A percentile compares a stretch with the other conserved stretches of the same genome.
Conservation (phyloP, 805 yeast species). For the Kuraishia capsulata region DNA sequence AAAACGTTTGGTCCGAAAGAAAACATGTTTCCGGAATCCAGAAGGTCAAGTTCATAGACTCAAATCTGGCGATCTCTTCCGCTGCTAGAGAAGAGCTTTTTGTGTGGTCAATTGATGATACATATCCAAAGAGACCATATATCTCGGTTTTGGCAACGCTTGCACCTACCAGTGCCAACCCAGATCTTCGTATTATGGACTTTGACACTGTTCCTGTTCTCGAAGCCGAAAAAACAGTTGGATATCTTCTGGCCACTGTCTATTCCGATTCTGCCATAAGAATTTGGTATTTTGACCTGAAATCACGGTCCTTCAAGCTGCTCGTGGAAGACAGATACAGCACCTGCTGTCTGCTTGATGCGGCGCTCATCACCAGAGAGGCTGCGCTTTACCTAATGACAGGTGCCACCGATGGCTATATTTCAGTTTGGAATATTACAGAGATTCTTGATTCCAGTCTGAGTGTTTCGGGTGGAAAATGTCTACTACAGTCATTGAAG, state of each 20-base stretch:
- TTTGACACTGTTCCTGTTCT: conserved; percentile 39
- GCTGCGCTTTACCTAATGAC: conserved; percentile 30
- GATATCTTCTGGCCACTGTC: conserved; percentile 55
- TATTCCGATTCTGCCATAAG: conserved; percentile 80
- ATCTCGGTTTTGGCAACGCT: conserved; percentile 42
- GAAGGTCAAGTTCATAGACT: conserved; percentile 50
- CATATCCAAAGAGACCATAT: conserved; percentile 28
- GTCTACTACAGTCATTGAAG: not conserved
- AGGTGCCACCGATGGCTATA: conserved; percentile 79
- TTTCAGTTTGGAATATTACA: conserved; percentile 53
- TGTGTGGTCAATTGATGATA: conserved; percentile 57
- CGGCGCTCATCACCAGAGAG: conserved; percentile 30
- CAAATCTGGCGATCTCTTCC: conserved; percentile 36
- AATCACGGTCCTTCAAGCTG: conserved; percentile 27
- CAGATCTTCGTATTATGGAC: conserved; percentile 89
- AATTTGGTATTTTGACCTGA: conserved; percentile 44
- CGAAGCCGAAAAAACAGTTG: conserved; percentile 17
- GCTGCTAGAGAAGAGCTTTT: conserved; percentile 86
- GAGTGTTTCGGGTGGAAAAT: not conserved
- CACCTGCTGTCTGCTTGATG: conserved; percentile 70
- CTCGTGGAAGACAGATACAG: conserved; percentile 45
- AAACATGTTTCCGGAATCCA: conserved; percentile 89
- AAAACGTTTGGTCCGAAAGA: conserved; percentile 52
- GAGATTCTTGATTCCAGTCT: conserved; percentile 2
- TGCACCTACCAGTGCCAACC: conserved; percentile 45